These are phyloP conservation scores for Suhomyces canberraensis DNA, from an alignment of 805 yeast genomes.

Conservation along the genomic window DNA sequence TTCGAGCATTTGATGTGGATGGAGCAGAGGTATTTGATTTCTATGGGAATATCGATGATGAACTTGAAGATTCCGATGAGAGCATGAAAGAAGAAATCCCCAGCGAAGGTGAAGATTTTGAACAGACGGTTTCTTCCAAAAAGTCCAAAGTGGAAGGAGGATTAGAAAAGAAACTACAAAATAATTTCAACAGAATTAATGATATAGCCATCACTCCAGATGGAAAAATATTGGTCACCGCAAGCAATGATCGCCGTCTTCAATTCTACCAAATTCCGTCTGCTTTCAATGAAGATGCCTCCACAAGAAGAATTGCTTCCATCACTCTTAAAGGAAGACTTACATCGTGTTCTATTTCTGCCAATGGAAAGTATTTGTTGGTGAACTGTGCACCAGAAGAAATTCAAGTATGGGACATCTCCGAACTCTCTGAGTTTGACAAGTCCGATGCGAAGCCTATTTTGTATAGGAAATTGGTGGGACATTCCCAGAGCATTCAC, in stretches of 20 bases:
- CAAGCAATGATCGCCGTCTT: constrained; percentile 60
- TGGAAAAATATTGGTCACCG: constrained; percentile 58
- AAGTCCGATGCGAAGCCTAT: constrained; percentile 30
- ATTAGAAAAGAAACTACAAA: constrained; percentile 12
- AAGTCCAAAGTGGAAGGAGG: constrained; percentile 3
- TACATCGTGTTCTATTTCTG: constrained; percentile 62
- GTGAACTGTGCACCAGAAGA: constrained; percentile 73
- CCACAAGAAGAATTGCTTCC: constrained; percentile 39
- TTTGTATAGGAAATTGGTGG: constrained; percentile 61
- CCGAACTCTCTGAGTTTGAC: constrained; percentile 13
- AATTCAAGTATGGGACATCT: constrained; percentile 76
- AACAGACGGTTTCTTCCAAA: neutral
- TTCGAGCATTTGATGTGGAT: constrained; percentile 36
- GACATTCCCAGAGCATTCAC: constrained; percentile 67
- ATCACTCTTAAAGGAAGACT: constrained; percentile 54
- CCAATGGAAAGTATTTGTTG: constrained; percentile 50
- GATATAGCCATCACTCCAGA: constrained; percentile 67
- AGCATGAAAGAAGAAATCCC: constrained; percentile 8
- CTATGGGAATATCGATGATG: constrained; percentile 33
- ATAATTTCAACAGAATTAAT: constrained; percentile 50
- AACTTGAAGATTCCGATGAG: constrained; percentile 9
- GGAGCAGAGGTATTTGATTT: constrained; percentile 44
- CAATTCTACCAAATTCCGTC: constrained; percentile 56
- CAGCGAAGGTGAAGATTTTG: neutral
- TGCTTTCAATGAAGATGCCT: constrained; percentile 27